These are phyloP conservation scores for Leccinum fallax DNA, from an alignment of 1,284 basidiomycete genomes.

Conservation along the genomic window DNA sequence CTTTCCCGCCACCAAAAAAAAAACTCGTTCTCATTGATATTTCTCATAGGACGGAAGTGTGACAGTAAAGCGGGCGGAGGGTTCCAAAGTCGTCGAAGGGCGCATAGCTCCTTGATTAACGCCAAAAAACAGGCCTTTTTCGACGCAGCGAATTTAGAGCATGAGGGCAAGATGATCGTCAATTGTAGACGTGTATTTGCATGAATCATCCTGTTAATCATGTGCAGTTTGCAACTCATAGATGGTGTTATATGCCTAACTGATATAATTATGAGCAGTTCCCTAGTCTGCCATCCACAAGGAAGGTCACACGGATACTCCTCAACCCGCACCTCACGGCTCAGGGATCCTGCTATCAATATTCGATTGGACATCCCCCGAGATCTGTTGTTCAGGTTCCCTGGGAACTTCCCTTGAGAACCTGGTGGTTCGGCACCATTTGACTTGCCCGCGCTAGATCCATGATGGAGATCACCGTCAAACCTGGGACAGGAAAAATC, in stretches of 20 bases:
- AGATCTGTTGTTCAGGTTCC: background rate
- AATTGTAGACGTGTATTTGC: background rate
- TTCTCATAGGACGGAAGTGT: slow-evolving; percentile 33
- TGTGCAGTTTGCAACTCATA: background rate
- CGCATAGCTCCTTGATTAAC: slow-evolving; percentile 16
- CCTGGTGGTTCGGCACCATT: background rate
- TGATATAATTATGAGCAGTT: background rate
- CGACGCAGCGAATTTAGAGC: background rate
- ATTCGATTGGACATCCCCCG: background rate
- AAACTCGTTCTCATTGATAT: background rate
- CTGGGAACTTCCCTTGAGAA: background rate
- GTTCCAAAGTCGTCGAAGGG: slow-evolving; percentile 25
- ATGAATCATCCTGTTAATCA: background rate
- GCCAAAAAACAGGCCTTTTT: too few species aligned
- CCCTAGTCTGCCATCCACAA: too few species aligned
- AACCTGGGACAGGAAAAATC: background rate
- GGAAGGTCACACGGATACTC: background rate
- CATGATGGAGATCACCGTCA: background rate
- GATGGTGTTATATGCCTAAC: background rate
- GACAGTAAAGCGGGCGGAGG: slow-evolving; percentile 25
- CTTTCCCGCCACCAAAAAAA: background rate
- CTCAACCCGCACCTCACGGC: background rate
- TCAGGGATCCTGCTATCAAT: background rate
- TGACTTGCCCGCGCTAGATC: background rate
- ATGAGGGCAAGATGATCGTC: background rate